These are phyloP conservation scores for Aphanoascus verrucosus DNA, from an alignment of 2,329 filamentous ascomycete species.

Conservation along the genomic window DNA sequence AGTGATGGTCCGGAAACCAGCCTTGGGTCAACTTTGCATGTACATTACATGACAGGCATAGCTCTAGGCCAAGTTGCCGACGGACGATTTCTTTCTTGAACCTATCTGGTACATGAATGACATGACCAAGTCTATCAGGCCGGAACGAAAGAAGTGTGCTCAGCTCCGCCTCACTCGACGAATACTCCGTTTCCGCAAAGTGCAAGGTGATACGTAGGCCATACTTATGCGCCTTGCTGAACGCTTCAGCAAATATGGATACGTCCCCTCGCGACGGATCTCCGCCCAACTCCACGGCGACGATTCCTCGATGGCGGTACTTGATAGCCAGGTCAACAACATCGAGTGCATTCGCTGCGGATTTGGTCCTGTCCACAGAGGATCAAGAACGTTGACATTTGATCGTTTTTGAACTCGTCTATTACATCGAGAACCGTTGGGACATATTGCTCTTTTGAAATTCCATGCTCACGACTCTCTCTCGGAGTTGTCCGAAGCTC, in stretches of 20 bases:
- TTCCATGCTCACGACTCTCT: constrained; percentile 41
- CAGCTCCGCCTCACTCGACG: constrained; percentile 51
- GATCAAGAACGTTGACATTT: constrained; percentile 56
- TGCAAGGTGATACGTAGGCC: constrained; percentile 61
- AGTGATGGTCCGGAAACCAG: constrained; percentile 59
- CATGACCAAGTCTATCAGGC: constrained; percentile 64
- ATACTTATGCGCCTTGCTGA: constrained; percentile 45
- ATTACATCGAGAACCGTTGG: constrained; percentile 56
- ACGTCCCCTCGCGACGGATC: constrained; percentile 57
- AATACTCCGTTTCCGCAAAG: constrained; percentile 59
- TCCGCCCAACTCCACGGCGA: constrained; percentile 70
- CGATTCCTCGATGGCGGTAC: constrained; percentile 47
- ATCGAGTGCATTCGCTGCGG: constrained; percentile 48
- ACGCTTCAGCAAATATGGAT: constrained; percentile 48
- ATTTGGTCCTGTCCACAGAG: constrained; percentile 62
- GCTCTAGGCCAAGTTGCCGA: constrained; percentile 54
- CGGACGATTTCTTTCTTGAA: constrained; percentile 47
- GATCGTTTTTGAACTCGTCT: constrained; percentile 37
- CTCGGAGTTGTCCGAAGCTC: constrained; percentile 74
- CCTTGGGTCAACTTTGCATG: constrained; percentile 61
- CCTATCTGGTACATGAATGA: constrained; percentile 58
- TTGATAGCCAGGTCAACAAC: constrained; percentile 53
- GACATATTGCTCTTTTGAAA: constrained; percentile 57
- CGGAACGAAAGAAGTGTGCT: constrained; percentile 52
- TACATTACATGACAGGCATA: constrained; percentile 75